Evolutionary conservation across 176 grass and related monocot species (phyloP).

Genomic region (Eleusine coracana): DNA sequence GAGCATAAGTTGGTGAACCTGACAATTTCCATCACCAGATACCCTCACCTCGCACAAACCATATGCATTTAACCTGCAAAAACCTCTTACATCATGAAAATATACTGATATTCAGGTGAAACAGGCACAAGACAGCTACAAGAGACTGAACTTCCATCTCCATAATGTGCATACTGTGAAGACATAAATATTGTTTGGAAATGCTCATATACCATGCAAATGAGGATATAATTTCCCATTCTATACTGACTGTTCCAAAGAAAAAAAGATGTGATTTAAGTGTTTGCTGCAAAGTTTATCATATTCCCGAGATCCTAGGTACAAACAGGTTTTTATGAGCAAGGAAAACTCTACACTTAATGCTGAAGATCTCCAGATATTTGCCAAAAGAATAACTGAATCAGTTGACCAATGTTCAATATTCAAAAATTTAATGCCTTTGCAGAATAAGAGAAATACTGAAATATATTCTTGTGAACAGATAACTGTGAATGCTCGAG

Average conservation of each 20-base stretch:
- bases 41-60: constrained; percentile 89
- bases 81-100: constrained; percentile 19
- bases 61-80: constrained; percentile 85
- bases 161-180: constrained; percentile 19
- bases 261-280: neutral
- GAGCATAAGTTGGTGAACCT: constrained; percentile 51
- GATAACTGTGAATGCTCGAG: constrained; percentile 11
- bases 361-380: constrained; percentile 24
- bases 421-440: neutral
- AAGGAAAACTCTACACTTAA: neutral
- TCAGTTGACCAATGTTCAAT: neutral
- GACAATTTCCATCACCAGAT: constrained; percentile 97
- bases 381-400: constrained; percentile 15
- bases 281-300: neutral
- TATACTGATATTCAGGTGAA: constrained; percentile 13
- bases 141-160: neutral
- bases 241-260: neutral
- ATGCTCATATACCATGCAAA: constrained; percentile 4
- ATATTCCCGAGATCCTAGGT: neutral
- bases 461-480: neutral
- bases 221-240: neutral
- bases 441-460: neutral
- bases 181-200: constrained; percentile 31
- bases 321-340: constrained; percentile 15
- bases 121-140: constrained; percentile 17